Evolutionary conservation across 1,284 basidiomycete species (phyloP).

Genomic region (Tilletia indica): DNA sequence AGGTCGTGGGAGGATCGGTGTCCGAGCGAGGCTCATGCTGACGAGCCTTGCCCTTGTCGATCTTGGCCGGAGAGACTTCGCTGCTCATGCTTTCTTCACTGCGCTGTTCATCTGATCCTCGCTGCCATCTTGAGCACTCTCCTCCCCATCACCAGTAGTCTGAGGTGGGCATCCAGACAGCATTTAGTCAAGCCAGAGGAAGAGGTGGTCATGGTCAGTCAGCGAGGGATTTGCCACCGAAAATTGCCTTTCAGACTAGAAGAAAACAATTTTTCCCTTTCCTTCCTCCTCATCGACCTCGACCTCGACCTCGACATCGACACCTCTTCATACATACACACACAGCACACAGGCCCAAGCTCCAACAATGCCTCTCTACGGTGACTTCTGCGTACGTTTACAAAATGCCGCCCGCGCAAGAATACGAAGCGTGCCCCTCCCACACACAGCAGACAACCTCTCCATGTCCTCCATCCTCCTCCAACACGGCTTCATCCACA

Average conservation of each 20-base stretch:
- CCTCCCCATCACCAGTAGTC: no score
- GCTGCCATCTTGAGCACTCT: no score
- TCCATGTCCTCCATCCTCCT: conserved; percentile 80
- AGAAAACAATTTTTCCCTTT: no score
- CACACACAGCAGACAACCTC: conserved; percentile 77
- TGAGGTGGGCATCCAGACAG: no score
- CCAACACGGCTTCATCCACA: conserved; percentile 78
- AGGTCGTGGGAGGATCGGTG: no score
- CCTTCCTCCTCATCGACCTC: background rate
- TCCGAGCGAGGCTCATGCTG: no score
- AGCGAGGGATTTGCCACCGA: background rate
- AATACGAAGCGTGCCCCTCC: conserved; percentile 69
- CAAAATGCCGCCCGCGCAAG: conserved; percentile 85
- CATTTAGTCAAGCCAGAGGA: no score
- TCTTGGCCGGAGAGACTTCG: no score
- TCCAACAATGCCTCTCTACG: conserved; percentile 6
- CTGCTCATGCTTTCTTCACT: no score
- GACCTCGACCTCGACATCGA: background rate
- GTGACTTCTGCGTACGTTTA: conserved; percentile 68
- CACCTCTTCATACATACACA: background rate
- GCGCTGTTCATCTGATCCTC: no score
- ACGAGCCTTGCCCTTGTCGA: no score
- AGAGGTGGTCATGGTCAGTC: background rate
- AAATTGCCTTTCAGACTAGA: background rate
- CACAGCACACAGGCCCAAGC: background rate